phyloP scores from a whole-genome alignment of 1,284 basidiomycete genomes.

The Flammula alnicola region DNA sequence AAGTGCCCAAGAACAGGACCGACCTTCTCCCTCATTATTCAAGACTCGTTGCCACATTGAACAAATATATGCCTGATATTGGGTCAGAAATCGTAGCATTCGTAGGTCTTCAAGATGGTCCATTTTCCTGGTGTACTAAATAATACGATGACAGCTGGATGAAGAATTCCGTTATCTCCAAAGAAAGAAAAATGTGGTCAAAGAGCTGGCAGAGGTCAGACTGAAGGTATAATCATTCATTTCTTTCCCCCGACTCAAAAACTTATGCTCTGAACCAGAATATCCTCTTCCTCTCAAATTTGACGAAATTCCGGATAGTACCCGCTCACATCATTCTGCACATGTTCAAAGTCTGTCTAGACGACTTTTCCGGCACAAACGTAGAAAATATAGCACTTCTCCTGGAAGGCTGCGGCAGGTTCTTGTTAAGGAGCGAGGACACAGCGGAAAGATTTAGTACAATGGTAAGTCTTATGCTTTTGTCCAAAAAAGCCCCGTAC shows the following conservation, averaged over 20 bases:
- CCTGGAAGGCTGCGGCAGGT: constrained; percentile 94
- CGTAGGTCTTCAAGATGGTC: constrained; percentile 49
- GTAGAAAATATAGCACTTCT: constrained; percentile 93
- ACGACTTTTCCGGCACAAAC: constrained; percentile 92
- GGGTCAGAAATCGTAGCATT: constrained; percentile 80
- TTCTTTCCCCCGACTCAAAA: background rate
- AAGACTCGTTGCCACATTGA: constrained; percentile 86
- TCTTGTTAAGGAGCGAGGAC: constrained; percentile 86
- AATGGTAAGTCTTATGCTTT: constrained; percentile 56
- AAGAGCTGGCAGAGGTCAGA: constrained; percentile 85
- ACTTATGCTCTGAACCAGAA: constrained; percentile 59
- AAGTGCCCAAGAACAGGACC: constrained; percentile 86
- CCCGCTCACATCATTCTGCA: constrained; percentile 93
- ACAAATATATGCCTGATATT: constrained; percentile 93
- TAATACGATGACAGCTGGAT: constrained; percentile 68
- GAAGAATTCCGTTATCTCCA: constrained; percentile 98
- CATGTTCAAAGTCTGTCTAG: constrained; percentile 95
- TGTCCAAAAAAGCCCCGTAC: background rate
- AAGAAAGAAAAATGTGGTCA: constrained; percentile 88
- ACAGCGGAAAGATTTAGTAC: constrained; percentile 85
- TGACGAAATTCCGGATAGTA: constrained; percentile 96
- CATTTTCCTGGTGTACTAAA: background rate
- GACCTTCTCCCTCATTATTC: constrained; percentile 96
- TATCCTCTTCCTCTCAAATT: constrained; percentile 84
- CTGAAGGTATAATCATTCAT: constrained; percentile 69